A percentile compares a stretch with the other conserved stretches of the same genome.
Conservation (phyloP, 2,329 filamentous ascomycete genomes). For the Diplodia seriata region DNA sequence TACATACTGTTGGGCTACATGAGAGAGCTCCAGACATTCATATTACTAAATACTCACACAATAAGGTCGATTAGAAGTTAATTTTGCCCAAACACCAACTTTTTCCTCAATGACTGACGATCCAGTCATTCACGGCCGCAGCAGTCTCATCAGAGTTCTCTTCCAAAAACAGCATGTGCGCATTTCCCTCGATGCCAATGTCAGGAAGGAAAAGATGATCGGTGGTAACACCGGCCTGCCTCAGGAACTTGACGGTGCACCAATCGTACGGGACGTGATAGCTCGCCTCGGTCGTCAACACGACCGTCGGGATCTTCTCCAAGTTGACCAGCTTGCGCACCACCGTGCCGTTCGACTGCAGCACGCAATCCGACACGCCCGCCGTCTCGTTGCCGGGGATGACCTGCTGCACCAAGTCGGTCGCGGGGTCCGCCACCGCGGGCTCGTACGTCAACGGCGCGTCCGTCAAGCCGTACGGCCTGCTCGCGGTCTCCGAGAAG, state of each 20-base stretch:
- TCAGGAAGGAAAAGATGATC: constrained; percentile 5
- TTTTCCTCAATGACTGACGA: constrained; percentile 11
- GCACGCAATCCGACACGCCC: constrained; percentile 10
- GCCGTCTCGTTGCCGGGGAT: constrained; percentile 7
- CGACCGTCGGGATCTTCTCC: constrained; percentile 10
- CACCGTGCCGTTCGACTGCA: constrained; percentile 16
- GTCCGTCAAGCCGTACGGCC: constrained; percentile 30
- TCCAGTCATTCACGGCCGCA: constrained; percentile 1
- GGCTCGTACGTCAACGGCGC: constrained; percentile 24
- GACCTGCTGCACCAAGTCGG: constrained; percentile 13
- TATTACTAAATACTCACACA: background rate
- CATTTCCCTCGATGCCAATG: constrained; percentile 12
- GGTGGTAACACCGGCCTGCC: constrained; percentile 20
- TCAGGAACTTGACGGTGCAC: constrained; percentile 28
- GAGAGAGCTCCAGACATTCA: too few relatives aligned
- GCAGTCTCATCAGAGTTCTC: constrained; percentile 23
- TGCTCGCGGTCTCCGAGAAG: constrained; percentile 5
- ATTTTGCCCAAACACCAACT: background rate
- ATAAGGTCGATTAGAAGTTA: background rate
- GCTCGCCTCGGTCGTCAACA: constrained; percentile 26
- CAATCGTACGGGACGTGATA: constrained; percentile 30
- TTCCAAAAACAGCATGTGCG: constrained; percentile 17
- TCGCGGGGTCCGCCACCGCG: background rate
- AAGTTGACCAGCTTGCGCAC: constrained; percentile 18
- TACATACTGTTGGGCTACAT: too few relatives aligned